These are phyloP conservation scores for Botrytis byssoidea DNA, from an alignment of 2,329 filamentous ascomycete genomes.

Conservation along the genomic window DNA sequence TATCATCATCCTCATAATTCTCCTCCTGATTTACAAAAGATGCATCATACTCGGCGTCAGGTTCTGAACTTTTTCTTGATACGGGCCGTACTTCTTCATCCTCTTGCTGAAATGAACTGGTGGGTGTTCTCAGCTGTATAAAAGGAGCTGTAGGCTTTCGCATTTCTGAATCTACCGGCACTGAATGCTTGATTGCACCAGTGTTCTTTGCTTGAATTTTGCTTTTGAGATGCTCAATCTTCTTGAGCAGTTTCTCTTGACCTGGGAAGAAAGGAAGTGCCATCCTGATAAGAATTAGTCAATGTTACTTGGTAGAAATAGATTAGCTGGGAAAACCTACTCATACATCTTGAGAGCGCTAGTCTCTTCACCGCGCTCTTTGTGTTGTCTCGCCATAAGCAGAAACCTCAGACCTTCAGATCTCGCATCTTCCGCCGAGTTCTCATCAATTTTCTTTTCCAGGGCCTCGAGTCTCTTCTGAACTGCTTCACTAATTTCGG, in stretches of 20 bases:
- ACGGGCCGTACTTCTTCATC: constrained; percentile 30
- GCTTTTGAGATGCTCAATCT: constrained; percentile 62
- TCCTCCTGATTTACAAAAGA: constrained; percentile 41
- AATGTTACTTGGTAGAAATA: background rate
- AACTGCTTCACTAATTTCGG: constrained; percentile 70
- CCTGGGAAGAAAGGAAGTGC: constrained; percentile 83
- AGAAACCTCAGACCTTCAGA: constrained; percentile 82
- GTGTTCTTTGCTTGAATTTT: constrained; percentile 48
- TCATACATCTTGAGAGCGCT: constrained; percentile 78
- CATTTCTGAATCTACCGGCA: constrained; percentile 21
- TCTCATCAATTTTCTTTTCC: constrained; percentile 76
- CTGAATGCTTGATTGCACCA: constrained; percentile 18
- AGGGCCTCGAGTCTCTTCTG: constrained; percentile 79
- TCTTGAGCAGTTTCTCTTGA: constrained; percentile 72
- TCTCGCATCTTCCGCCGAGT: constrained; percentile 65
- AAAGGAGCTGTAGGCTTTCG: constrained; percentile 30
- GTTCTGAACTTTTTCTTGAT: constrained; percentile 29
- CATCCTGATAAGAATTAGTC: constrained; percentile 48
- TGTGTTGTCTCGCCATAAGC: constrained; percentile 89
- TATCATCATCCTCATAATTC: constrained; percentile 42
- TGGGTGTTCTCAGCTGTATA: constrained; percentile 30
- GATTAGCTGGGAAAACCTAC: background rate
- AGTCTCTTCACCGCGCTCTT: constrained; percentile 74
- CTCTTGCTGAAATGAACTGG: constrained; percentile 31
- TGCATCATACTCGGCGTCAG: constrained; percentile 40